These are phyloP conservation scores for Phytophthora hibernalis DNA, from an alignment of 352 stramenopile species.

Conservation along the genomic window DNA sequence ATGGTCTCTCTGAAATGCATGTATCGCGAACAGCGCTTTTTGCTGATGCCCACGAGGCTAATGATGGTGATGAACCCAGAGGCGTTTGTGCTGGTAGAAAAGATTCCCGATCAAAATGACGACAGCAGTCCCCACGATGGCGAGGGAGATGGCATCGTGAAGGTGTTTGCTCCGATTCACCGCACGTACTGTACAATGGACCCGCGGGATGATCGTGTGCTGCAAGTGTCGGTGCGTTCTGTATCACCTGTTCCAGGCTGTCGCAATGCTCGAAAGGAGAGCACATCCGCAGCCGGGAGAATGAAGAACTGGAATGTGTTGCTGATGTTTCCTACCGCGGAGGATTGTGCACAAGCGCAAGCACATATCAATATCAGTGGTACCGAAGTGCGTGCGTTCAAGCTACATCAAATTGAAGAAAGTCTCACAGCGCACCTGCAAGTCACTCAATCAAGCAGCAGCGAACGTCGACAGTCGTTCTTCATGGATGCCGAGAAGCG, in stretches of 20 bases:
- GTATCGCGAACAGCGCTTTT: constrained; percentile 82
- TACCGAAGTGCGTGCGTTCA: constrained; percentile 80
- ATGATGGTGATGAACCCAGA: constrained; percentile 82
- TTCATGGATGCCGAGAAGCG: constrained; percentile 26
- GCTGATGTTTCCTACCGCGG: constrained; percentile 64
- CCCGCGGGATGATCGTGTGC: constrained; percentile 71
- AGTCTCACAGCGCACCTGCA: constrained; percentile 70
- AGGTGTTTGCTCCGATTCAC: constrained; percentile 75
- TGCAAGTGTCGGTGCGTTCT: constrained; percentile 75
- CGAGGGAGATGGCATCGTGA: constrained; percentile 53
- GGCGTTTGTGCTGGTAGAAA: constrained; percentile 74
- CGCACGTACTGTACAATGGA: constrained; percentile 77
- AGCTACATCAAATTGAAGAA: constrained; percentile 79
- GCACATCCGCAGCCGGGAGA: constrained; percentile 31
- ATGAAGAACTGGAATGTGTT: constrained; percentile 64
- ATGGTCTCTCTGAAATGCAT: constrained; percentile 79
- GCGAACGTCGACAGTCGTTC: constrained; percentile 36
- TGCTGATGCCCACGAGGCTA: constrained; percentile 62
- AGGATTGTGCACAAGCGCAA: constrained; percentile 75
- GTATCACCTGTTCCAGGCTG: constrained; percentile 62
- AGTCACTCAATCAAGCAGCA: constrained; percentile 55
- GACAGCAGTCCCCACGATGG: constrained; percentile 30
- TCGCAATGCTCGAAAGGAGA: constrained; percentile 60
- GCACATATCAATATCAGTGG: constrained; percentile 76
- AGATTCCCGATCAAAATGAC: constrained; percentile 34